Base-by-base conservation (phyloP, 148 eudicot species). In the Polygonum maritimum region DNA sequence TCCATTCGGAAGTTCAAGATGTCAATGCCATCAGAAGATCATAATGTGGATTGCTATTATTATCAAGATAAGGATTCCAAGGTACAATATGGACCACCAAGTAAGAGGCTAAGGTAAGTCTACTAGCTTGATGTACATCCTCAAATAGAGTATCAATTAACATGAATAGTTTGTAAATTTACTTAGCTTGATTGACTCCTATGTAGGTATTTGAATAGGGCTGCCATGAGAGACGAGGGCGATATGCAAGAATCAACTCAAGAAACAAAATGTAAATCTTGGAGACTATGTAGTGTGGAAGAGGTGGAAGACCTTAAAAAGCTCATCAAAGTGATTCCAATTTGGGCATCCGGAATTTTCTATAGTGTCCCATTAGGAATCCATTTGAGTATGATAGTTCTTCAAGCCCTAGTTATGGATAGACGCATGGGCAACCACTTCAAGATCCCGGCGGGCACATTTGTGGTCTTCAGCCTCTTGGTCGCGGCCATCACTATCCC, bases 361-460 rank as follows among this genome's bases (percentile, higher is more conserved):
- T 47, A 89, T 52, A 70, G 86, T 67, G 44, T 38, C 15, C 71
- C 71, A 67, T 38, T 67, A 67, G 71, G 71, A 2, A 16, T 67
- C n/a, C 71, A 33, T 76, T 81, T 77, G 75, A 87, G 97, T 78
- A 48, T 91, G 48, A 45, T 80, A 0, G 79, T 84, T 13, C 86
- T 93, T 11, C 91, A 89, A 84, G 92, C 97, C 47, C 74, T 87
- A 75, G 82, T 84, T 71, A 85, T 85, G 88, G 87, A 87, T 19
- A 51, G 86, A 67, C 69, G 63, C 40, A 71, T 87, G 2, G 86
- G 86, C 4, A 48, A 80, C 3, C 40, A 77, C 44, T 82, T 82
- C 75, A 74, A 80, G 74, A 76, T 83, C 10, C 86, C 88, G 0
- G 84, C 86, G 1, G 83, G 83, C 0, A 79, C 88, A 1, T 79